Conservation (phyloP, 1,284 basidiomycete genomes). For the Ceratobasidium sp. region DNA sequence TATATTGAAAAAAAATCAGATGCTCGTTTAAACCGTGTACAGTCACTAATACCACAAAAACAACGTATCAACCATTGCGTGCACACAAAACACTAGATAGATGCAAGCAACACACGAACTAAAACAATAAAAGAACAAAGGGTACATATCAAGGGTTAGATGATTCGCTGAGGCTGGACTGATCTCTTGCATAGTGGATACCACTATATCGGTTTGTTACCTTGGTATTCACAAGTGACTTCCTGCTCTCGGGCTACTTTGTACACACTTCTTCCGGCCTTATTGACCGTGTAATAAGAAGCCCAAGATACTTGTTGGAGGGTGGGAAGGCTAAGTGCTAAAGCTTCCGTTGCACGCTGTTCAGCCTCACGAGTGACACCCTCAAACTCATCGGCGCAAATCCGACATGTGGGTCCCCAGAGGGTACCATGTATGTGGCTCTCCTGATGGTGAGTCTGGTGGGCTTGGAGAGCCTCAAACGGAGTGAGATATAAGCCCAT, state of each 20-base stretch:
- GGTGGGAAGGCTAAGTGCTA: not conserved
- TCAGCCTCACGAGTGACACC: conserved; percentile 14
- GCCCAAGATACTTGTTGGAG: conserved; percentile 26
- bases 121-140: no score
- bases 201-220: not conserved
- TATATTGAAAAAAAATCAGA: no score
- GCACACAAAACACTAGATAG: no score
- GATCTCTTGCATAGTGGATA: not conserved
- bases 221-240: not conserved
- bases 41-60: no score
- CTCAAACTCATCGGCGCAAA: conserved; percentile 18
- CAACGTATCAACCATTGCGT: no score
- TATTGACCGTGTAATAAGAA: conserved; percentile 22
- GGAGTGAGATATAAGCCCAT: conserved; percentile 37
- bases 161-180: not conserved
- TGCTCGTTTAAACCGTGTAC: no score
- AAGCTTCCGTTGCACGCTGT: not conserved
- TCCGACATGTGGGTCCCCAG: conserved; percentile 1
- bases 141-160: not conserved
- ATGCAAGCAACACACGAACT: no score
- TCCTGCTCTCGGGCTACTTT: not conserved
- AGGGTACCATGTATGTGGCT: conserved; percentile 1
- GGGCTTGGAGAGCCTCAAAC: conserved; percentile 12
- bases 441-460: conserved; percentile 13
- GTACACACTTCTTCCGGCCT: conserved; percentile 30